Evolutionary conservation across 305 asterid species (phyloP).

Genomic region (Solanum aculeatissimum): DNA sequence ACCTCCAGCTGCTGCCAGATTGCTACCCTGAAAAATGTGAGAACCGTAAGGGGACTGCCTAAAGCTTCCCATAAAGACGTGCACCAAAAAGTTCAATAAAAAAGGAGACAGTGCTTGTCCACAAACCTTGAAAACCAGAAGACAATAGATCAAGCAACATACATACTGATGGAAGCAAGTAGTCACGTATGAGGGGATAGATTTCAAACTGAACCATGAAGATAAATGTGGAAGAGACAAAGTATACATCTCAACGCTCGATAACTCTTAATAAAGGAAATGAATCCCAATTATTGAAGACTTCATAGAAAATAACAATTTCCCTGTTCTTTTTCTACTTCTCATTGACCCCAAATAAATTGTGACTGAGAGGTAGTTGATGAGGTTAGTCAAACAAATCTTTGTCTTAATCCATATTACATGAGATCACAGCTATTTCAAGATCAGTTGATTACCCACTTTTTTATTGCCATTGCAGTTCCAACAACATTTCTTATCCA

Average conservation of each 20-base stretch:
- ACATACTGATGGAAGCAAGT: background rate
- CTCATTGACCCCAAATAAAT: background rate
- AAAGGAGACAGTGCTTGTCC: background rate
- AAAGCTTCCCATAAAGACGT: background rate
- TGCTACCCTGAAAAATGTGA: conserved; percentile 47
- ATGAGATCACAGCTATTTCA: background rate
- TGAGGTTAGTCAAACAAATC: background rate
- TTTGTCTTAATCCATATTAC: background rate
- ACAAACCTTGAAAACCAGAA: background rate
- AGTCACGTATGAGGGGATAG: background rate
- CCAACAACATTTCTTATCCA: background rate
- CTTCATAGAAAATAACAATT: background rate
- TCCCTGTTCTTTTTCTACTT: background rate
- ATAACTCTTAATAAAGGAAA: background rate
- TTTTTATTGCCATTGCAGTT: background rate
- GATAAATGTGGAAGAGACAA: background rate
- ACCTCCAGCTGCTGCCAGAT: conserved; percentile 96
- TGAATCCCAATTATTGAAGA: background rate
- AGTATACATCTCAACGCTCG: background rate
- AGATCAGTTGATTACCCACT: background rate
- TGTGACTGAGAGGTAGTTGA: background rate
- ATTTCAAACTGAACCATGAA: background rate
- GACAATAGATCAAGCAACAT: background rate
- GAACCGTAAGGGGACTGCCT: background rate
- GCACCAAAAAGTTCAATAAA: background rate